phyloP scores from a whole-genome alignment of 2,329 filamentous ascomycete genomes.

The Ophiostoma piceae region DNA sequence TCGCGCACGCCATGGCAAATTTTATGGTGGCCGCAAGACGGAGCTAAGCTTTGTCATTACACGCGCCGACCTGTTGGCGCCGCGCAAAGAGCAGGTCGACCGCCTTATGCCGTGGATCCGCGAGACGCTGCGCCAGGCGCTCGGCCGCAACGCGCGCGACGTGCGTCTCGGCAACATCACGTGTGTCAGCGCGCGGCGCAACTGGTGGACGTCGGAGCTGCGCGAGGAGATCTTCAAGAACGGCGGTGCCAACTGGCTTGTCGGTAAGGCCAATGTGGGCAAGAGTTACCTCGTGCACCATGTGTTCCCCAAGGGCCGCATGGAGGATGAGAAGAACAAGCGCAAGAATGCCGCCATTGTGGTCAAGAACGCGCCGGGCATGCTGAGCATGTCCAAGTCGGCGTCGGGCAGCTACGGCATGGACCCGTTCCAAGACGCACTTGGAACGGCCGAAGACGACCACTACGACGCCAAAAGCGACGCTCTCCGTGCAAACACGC shows the following conservation, averaged over 20 bases:
- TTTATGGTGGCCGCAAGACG: conserved; percentile 60
- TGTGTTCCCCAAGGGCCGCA: conserved; percentile 73
- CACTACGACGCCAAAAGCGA: conserved; percentile 29
- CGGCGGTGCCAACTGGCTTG: conserved; percentile 87
- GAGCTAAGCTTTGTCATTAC: conserved; percentile 91
- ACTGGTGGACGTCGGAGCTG: conserved; percentile 85
- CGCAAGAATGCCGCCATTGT: background rate
- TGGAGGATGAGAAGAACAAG: conserved; percentile 33
- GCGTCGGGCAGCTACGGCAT: conserved; percentile 15
- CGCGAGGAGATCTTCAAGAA: conserved; percentile 80
- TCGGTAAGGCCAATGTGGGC: conserved; percentile 97
- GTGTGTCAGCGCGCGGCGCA: conserved; percentile 77
- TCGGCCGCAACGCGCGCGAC: conserved; percentile 62
- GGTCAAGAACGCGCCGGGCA: conserved; percentile 1
- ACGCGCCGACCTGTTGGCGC: conserved; percentile 76
- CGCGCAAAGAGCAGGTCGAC: conserved; percentile 78
- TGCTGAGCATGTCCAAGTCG: conserved; percentile 15
- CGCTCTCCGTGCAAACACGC: conserved; percentile 26
- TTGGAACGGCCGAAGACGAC: background rate
- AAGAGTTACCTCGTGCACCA: conserved; percentile 88
- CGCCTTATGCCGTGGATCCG: conserved; percentile 78
- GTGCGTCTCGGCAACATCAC: conserved; percentile 82
- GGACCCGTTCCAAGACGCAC: background rate
- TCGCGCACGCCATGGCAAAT: conserved; percentile 63
- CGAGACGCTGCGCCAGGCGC: conserved; percentile 67